Conservation (phyloP, 805 yeast genomes). For the Debaryomyces tyrocola region DNA sequence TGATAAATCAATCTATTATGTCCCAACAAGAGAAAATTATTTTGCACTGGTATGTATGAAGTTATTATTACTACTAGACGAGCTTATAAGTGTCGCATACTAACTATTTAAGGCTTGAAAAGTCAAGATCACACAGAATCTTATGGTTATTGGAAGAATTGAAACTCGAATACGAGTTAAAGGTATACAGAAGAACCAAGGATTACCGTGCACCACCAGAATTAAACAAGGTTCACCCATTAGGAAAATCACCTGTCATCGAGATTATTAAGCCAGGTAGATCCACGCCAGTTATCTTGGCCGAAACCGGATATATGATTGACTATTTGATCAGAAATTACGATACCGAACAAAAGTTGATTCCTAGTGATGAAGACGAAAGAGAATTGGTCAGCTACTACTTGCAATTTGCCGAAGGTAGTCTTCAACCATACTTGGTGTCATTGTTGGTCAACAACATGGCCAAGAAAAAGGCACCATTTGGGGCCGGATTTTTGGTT, state of each 20-base stretch:
- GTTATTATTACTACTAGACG: not conserved
- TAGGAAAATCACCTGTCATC: conserved; percentile 36
- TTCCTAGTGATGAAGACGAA: conserved; percentile 38
- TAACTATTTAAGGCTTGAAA: conserved; percentile 21
- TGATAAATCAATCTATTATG: not conserved
- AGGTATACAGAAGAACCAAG: conserved; percentile 25
- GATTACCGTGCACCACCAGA: conserved; percentile 33
- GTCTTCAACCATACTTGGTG: conserved; percentile 51
- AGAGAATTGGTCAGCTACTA: conserved; percentile 49
- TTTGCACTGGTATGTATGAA: conserved; percentile 23
- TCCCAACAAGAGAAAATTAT: conserved; percentile 12
- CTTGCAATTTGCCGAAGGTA: conserved; percentile 61
- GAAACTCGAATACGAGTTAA: conserved; percentile 31
- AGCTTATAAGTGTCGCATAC: not conserved
- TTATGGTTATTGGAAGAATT: conserved; percentile 40
- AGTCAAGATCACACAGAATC: conserved; percentile 38
- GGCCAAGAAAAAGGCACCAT: conserved; percentile 30
- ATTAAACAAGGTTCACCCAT: conserved; percentile 31
- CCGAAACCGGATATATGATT: conserved; percentile 63
- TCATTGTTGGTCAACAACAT: conserved; percentile 25
- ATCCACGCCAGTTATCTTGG: conserved; percentile 25
- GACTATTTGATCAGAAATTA: conserved; percentile 51
- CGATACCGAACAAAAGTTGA: conserved; percentile 42
- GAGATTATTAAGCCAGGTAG: conserved; percentile 25
- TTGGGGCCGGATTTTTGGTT: conserved; percentile 21